These are phyloP conservation scores for Mycena sp. DNA, from an alignment of 1,284 basidiomycete genomes.

Conservation along the genomic window DNA sequence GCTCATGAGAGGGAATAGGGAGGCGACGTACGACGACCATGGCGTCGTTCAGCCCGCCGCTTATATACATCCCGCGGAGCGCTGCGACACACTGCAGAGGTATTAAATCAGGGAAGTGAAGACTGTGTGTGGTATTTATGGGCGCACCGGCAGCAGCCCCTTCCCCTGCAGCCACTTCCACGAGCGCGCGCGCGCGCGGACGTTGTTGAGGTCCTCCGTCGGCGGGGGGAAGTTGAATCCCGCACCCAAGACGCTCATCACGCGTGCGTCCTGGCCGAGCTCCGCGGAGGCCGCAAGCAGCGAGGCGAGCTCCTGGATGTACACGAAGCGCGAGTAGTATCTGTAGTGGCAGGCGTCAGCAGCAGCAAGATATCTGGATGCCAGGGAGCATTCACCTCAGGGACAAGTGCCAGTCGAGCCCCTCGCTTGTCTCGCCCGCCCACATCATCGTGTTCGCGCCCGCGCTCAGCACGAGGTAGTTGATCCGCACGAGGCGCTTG, in stretches of 20 bases:
- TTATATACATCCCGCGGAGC: no score
- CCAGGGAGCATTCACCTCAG: neutral
- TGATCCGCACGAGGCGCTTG: constrained; percentile 27
- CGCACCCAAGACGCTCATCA: constrained; percentile 10
- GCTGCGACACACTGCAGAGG: no score
- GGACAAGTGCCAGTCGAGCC: constrained; percentile 2
- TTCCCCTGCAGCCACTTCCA: no score
- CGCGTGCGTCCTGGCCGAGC: neutral
- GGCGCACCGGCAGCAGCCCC: no score
- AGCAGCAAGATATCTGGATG: no score
- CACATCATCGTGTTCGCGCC: constrained; percentile 1
- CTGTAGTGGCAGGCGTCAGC: no score
- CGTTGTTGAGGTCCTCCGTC: neutral
- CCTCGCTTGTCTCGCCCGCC: neutral
- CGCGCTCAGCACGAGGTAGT: constrained; percentile 36
- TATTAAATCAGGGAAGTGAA: no score
- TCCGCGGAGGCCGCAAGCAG: neutral
- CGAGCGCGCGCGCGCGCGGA: neutral
- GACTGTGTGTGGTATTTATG: no score
- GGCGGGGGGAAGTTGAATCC: neutral
- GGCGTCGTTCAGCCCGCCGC: no score
- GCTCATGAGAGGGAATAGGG: no score
- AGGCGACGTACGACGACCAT: no score
- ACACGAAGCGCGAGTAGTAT: constrained; percentile 13
- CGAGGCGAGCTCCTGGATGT: constrained; percentile 4